Evolutionary conservation across 345 rosid genomes (phyloP), one percentile per base, ranked within the genome.

Genomic region (Gossypium herbaceum): DNA sequence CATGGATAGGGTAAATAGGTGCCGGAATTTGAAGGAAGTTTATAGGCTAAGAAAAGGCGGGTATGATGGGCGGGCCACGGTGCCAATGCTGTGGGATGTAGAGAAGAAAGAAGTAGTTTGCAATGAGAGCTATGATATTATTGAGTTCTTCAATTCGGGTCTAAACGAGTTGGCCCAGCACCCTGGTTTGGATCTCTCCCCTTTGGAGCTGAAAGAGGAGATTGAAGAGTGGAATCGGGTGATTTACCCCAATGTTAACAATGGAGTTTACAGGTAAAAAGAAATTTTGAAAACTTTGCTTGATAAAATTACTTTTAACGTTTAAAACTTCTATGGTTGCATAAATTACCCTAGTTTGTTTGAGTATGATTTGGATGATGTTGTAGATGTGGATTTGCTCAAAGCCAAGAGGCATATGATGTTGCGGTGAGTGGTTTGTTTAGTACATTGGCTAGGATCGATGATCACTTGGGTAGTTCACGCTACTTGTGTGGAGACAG

Each of bases 61-160:
- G 56, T 92, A 92, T 48, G 62, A 84, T 2, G 97, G 98, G 41
- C 83, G 95, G n/a, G 87, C 86, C 67, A 90, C 95, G 2, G 94
- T 94, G 83, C 98, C 97, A 7, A 88, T 92, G 97, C 73, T 91
- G 29, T 91, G 92, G 97, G 91, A 92, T 61, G 83, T 81, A 13
- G 88, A 79, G 75, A 84, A 73, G 79, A 89, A 83, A 56, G 94
- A 92, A 16, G 94, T 92, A 54, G 77, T 84, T 1, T 91, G 97
- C 72, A 94, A 92, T 22, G 97, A 92, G 79, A 94, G 97, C 73
- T 92, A 91, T 47, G 95, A 92, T 24, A 91, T 94, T 7, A 86
- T 88, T 43, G 87, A 85, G 73, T 78, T 92, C 54, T 85, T 92
- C 73, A 92, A 88, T 75, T 88, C 88, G 20, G 93, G 93, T 25